Evolutionary conservation across 768 basidiomycete species (phyloP).

Genomic region (Boletellus sp.): DNA sequence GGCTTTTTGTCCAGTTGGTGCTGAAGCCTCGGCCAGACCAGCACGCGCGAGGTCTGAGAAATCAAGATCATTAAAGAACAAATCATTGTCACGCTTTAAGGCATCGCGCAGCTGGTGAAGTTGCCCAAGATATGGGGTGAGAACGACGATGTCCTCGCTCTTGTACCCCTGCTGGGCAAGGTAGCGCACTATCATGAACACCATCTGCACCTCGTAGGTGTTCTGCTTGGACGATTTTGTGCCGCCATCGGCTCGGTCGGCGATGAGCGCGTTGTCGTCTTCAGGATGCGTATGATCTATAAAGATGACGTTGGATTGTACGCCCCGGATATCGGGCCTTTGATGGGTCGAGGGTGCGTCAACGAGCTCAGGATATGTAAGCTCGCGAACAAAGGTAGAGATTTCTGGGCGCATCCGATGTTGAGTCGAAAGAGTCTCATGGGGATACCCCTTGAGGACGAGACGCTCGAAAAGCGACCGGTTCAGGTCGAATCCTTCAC

Average conservation of each 20-base stretch:
- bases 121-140: conserved; percentile 71
- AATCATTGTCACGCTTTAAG: conserved; percentile 48
- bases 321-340: conserved; percentile 50
- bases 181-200: conserved; percentile 61
- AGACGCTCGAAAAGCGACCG: conserved; percentile 66
- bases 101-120: conserved; percentile 45
- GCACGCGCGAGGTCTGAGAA: conserved; percentile 52
- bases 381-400: conserved; percentile 52
- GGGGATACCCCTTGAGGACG: conserved; percentile 57
- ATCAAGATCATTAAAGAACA: conserved; percentile 61
- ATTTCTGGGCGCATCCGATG: conserved; percentile 78
- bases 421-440: conserved; percentile 50
- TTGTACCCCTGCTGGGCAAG: conserved; percentile 66
- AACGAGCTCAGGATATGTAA: conserved; percentile 65
- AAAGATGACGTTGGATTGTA: conserved; percentile 59
- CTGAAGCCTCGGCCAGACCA: conserved; percentile 39
- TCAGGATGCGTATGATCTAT: conserved; percentile 57
- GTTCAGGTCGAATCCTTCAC: conserved; percentile 64
- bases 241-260: conserved; percentile 43
- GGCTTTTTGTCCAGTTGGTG: conserved; percentile 37
- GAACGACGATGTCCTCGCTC: conserved; percentile 56
- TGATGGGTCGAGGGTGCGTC: conserved; percentile 49
- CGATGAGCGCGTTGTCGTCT: conserved; percentile 38
- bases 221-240: conserved; percentile 59
- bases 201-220: conserved; percentile 55